Evolutionary conservation across 2,329 filamentous ascomycete species (phyloP).

Genomic region (Fusarium mexicanum): DNA sequence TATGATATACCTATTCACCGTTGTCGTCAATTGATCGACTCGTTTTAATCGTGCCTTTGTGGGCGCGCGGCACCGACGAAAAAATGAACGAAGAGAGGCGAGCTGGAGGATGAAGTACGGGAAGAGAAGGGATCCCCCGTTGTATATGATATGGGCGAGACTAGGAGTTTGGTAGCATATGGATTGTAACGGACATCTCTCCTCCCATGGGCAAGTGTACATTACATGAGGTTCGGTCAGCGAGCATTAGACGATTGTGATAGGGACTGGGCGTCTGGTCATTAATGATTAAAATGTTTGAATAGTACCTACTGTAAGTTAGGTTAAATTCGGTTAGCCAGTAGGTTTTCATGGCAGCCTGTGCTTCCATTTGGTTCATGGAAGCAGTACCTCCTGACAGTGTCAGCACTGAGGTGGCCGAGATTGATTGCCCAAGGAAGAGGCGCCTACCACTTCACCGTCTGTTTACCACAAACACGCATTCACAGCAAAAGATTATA

Average conservation of each 20-base stretch:
- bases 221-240: conserved; percentile 56
- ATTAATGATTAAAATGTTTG: conserved; percentile 43
- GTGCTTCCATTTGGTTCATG: neutral
- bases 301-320: conserved; percentile 5
- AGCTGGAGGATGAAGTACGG: conserved; percentile 24
- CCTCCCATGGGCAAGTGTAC: conserved; percentile 62
- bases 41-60: conserved; percentile 35
- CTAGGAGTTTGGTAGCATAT: conserved; percentile 45
- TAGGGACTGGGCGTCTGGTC: conserved; percentile 49
- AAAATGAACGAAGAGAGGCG: conserved; percentile 16
- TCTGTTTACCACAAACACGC: neutral
- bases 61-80: conserved; percentile 6
- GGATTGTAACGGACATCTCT: conserved; percentile 61
- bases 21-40: conserved; percentile 25
- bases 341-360: neutral
- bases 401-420: conserved; percentile 6
- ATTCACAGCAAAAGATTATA: neutral
- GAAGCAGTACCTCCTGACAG: neutral
- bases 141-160: conserved; percentile 46
- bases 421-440: neutral
- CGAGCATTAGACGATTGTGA: conserved; percentile 57
- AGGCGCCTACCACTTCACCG: neutral
- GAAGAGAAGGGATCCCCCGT: conserved; percentile 28
- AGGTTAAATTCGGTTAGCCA: neutral
- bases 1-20: conserved; percentile 27